phyloP scores from a whole-genome alignment of 441 rosid species.

The Omphalea diandra region DNA sequence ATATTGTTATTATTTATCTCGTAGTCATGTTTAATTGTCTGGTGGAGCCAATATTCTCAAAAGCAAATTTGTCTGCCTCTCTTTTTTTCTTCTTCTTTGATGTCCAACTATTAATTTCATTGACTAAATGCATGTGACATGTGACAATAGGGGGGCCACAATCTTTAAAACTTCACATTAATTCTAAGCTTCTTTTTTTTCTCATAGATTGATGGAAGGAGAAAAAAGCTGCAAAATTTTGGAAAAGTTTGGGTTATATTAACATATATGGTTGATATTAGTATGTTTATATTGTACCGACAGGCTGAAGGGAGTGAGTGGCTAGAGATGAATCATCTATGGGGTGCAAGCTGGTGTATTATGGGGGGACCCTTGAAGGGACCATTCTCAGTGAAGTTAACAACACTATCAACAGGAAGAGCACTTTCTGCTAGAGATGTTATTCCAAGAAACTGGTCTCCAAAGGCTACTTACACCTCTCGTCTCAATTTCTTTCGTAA shows the following conservation, averaged over 20 bases:
- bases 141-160: constrained; percentile 17
- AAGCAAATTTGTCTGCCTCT: constrained; percentile 17
- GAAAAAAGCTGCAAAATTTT: constrained; percentile 10
- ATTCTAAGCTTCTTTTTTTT: background rate
- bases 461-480: constrained; percentile 84
- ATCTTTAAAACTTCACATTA: background rate
- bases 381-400: constrained; percentile 86
- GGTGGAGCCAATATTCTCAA: constrained; percentile 32
- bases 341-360: constrained; percentile 95
- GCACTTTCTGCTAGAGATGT: constrained; percentile 80
- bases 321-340: constrained; percentile 85
- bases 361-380: constrained; percentile 64
- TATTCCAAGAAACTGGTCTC: constrained; percentile 81
- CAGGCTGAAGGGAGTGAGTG: constrained; percentile 72
- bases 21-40: constrained; percentile 1
- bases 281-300: too few relatives aligned
- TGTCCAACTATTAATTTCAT: background rate
- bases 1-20: background rate
- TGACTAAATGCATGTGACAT: constrained; percentile 30
- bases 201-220: constrained; percentile 6
- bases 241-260: too few relatives aligned
- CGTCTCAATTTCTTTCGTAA: constrained; percentile 64
- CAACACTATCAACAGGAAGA: constrained; percentile 64
- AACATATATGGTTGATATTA: too few relatives aligned
- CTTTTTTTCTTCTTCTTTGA: constrained; percentile 9